A percentile compares a stretch with the other conserved stretches of the same genome.
These are phyloP conservation scores for Pseudogymnoascus verrucosus DNA, from an alignment of 2,329 filamentous ascomycete species.

Conservation along the genomic window DNA sequence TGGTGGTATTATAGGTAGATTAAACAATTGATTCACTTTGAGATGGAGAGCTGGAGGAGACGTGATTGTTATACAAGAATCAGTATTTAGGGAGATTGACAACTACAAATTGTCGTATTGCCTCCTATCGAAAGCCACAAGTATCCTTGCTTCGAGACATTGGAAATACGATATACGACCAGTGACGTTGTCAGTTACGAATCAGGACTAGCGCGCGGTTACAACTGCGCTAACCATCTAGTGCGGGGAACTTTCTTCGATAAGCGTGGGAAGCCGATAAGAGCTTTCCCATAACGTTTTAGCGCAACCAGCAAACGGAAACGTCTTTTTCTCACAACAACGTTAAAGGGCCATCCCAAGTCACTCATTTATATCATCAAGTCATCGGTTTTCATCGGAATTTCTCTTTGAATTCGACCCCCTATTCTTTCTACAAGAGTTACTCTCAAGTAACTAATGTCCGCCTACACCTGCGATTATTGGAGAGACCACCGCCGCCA, in stretches of 20 bases:
- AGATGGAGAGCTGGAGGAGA: background rate
- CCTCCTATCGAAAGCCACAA: background rate
- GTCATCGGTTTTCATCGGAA: background rate
- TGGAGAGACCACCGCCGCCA: constrained; percentile 2
- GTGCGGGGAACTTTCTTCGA: background rate
- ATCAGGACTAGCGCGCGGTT: background rate
- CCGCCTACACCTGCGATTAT: background rate
- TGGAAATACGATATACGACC: background rate
- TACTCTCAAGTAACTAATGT: constrained; percentile 1
- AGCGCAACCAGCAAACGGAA: background rate
- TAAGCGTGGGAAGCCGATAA: constrained; percentile 1
- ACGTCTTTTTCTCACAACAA: constrained; percentile 3
- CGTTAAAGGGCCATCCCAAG: background rate
- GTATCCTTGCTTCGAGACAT: constrained; percentile 1
- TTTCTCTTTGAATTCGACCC: background rate
- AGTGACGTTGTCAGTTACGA: constrained; percentile 2
- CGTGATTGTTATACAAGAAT: background rate
- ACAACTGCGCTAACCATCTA: background rate
- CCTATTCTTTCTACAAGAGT: background rate
- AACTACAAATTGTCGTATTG: background rate
- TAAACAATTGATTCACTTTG: background rate
- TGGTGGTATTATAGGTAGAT: background rate
- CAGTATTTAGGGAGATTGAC: background rate
- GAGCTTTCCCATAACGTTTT: background rate
- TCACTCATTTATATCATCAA: background rate